phyloP scores from a whole-genome alignment of 2,329 filamentous ascomycete species.

The Elsinoe fawcettii region DNA sequence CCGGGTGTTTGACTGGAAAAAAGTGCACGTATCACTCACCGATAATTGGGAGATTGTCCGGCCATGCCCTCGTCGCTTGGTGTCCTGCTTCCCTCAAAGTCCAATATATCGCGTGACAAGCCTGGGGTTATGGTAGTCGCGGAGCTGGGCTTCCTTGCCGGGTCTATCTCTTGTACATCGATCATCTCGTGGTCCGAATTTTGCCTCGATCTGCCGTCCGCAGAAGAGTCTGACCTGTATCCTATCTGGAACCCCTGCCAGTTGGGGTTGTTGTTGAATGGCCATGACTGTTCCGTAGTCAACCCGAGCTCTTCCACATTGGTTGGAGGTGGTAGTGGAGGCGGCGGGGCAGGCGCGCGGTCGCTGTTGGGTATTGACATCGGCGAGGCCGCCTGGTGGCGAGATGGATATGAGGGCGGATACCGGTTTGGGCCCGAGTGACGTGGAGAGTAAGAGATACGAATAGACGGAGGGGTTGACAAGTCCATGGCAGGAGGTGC shows the following conservation, averaged over 20 bases:
- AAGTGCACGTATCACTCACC: slow-evolving; percentile 31
- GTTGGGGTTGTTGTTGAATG: slow-evolving; percentile 51
- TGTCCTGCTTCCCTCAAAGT: slow-evolving; percentile 21
- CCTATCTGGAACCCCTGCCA: slow-evolving; percentile 41
- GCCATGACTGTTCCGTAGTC: slow-evolving; percentile 56
- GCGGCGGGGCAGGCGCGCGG: slow-evolving; percentile 45
- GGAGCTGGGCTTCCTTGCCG: slow-evolving; percentile 34
- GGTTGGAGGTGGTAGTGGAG: slow-evolving; percentile 57
- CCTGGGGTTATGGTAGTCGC: slow-evolving; percentile 29
- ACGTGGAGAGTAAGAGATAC: slow-evolving; percentile 33
- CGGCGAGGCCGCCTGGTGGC: slow-evolving; percentile 41
- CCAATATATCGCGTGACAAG: slow-evolving; percentile 22
- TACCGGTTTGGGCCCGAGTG: slow-evolving; percentile 30
- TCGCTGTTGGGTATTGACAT: slow-evolving; percentile 55
- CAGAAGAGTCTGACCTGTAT: slow-evolving; percentile 18
- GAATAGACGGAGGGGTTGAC: slow-evolving; percentile 28
- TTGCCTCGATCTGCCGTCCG: background rate
- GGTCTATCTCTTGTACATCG: slow-evolving; percentile 21
- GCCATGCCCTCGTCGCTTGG: slow-evolving; percentile 26
- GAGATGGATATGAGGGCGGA: slow-evolving; percentile 31
- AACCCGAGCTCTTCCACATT: slow-evolving; percentile 46
- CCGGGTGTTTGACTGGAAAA: background rate
- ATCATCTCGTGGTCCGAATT: slow-evolving; percentile 1
- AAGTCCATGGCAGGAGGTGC: slow-evolving; percentile 18
- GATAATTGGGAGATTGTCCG: slow-evolving; percentile 34